Conservation (phyloP, 2,329 filamentous ascomycete species). For the Hirsutella rhossiliensis region DNA sequence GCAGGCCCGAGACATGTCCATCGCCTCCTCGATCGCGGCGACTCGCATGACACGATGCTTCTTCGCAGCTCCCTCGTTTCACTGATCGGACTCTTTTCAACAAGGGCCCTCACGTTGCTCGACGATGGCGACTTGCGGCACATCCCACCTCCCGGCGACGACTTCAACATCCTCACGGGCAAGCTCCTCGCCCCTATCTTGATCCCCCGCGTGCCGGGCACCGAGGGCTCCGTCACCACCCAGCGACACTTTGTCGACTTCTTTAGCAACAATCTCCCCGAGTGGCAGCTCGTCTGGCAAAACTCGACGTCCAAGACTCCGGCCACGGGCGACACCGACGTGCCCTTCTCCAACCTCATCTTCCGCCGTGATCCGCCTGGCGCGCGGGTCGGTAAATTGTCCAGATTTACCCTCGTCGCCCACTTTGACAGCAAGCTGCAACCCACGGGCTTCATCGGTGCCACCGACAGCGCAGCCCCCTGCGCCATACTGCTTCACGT, state of each 20-base stretch:
- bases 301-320: conserved; percentile 85
- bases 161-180: conserved; percentile 70
- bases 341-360: conserved; percentile 83
- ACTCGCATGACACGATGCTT: conserved; percentile 1
- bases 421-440: conserved; percentile 83
- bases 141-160: conserved; percentile 59
- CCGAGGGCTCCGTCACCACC: conserved; percentile 57
- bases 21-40: too few relatives aligned
- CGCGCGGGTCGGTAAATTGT: conserved; percentile 60
- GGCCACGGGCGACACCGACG: conserved; percentile 51
- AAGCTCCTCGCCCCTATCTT: conserved; percentile 76
- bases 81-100: conserved; percentile 6
- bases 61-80: not conserved
- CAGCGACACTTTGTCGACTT: conserved; percentile 77
- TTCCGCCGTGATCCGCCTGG: conserved; percentile 82
- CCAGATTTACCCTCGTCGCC: conserved; percentile 74
- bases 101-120: conserved; percentile 28
- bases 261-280: conserved; percentile 61
- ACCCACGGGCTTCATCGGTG: conserved; percentile 82
- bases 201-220: conserved; percentile 78
- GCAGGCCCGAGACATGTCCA: too few relatives aligned
- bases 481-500: conserved; percentile 90
- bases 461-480: conserved; percentile 84
- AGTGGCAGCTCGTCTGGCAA: conserved; percentile 73
- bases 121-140: conserved; percentile 62